Base-by-base conservation (phyloP, 441 rosid genomes). In the Adansonia rubrostipa region DNA sequence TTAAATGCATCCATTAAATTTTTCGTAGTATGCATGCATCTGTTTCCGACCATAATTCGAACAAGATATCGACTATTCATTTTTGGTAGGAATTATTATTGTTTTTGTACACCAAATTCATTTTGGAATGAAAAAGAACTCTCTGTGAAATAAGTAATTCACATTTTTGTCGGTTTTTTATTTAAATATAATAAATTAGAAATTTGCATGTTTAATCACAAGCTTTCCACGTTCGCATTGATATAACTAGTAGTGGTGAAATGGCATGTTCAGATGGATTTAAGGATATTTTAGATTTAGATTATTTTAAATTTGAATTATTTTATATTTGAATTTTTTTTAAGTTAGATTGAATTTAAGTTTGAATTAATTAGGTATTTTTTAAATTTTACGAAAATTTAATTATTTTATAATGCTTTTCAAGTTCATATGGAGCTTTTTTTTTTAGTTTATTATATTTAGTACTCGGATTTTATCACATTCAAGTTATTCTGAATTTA, bases 21-120 rank as follows among this genome's bases (percentile, higher is more conserved):
- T 28, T 40, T 56, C 36, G 10, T 56, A 40, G 1, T 1, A 56
- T 73, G 53, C 65, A 73, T 73, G 66, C 24, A 73, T 42, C 66
- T 73, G 20, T 6, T 57, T 58, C 53, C 66, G 76, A 73, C 76
- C 57, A 57, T 57, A 57, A 42, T 57, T 19, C 58, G 40, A 20
- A 44, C 76, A 19, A 57, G 53, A 57, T 57, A 73, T 57, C 14
- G 66, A 73, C 66, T 42, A 0, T 3, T 57, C 14, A 19, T 40
- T 73, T 36, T 57, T 73, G 51, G n/a, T 13, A 19, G 36, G 40
- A 73, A 36, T 4, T 36, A 36, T 73, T 19, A 57, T 73, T 42
- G 7, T 33, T n/a, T 71, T 51, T 40, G 9, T 8, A 13, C 13
- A 9, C 61, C 2, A 2, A 51, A 28, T 9, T 4, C 19, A 11